phyloP scores from a whole-genome alignment of 2,329 filamentous ascomycete species.

The Botrytis aclada region DNA sequence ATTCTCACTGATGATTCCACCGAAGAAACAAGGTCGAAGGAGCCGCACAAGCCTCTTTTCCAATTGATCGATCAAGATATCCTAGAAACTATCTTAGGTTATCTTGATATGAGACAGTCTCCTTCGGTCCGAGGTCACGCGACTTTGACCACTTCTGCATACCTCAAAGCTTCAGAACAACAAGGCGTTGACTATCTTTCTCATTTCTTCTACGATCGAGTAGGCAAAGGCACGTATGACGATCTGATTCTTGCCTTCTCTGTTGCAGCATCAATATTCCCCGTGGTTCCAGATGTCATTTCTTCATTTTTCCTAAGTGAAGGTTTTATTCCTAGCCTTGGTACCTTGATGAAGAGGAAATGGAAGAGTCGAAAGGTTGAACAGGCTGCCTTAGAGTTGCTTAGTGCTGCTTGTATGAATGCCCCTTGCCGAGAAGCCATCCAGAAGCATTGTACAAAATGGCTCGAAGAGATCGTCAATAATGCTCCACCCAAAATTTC shows the following conservation, averaged over 20 bases:
- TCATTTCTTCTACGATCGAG: slow-evolving; percentile 69
- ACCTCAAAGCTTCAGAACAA: slow-evolving; percentile 73
- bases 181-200: slow-evolving; percentile 67
- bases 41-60: slow-evolving; percentile 41
- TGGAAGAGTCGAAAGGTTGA: slow-evolving; percentile 85
- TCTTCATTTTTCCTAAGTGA: slow-evolving; percentile 81
- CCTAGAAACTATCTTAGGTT: slow-evolving; percentile 81
- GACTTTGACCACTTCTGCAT: slow-evolving; percentile 76
- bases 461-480: slow-evolving; percentile 80
- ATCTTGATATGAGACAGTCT: slow-evolving; percentile 79
- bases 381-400: slow-evolving; percentile 79
- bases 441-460: slow-evolving; percentile 77
- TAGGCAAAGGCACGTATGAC: slow-evolving; percentile 75
- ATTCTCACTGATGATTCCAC: slow-evolving; percentile 52
- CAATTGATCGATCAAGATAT: slow-evolving; percentile 68
- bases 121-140: slow-evolving; percentile 75
- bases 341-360: slow-evolving; percentile 72
- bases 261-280: slow-evolving; percentile 84
- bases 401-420: slow-evolving; percentile 90
- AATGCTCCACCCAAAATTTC: slow-evolving; percentile 60
- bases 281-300: slow-evolving; percentile 73
- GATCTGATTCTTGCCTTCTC: slow-evolving; percentile 91
- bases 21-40: slow-evolving; percentile 26
- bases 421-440: slow-evolving; percentile 78
- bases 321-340: slow-evolving; percentile 76